A percentile compares a stretch with the other conserved stretches of the same genome.
Evolutionary conservation across 805 yeast species (phyloP).

Genomic region (Priceomyces haplophilus): DNA sequence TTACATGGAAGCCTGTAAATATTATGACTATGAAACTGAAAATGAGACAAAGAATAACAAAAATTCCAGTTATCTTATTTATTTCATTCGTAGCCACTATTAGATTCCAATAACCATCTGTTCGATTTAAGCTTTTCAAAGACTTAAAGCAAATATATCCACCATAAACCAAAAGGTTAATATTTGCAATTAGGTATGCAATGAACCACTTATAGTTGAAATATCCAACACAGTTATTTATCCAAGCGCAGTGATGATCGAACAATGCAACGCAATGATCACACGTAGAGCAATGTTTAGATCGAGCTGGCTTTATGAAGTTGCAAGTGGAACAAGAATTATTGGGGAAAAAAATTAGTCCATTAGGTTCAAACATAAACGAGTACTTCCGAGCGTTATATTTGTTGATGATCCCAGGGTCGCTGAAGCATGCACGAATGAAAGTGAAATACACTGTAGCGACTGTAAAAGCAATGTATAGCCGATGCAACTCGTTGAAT

Average conservation of each 20-base stretch:
- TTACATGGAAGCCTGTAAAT: slow-evolving; percentile 46
- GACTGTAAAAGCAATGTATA: slow-evolving; percentile 31
- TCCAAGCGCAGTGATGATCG: slow-evolving; percentile 66
- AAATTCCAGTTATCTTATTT: slow-evolving; percentile 41
- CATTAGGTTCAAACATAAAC: slow-evolving; percentile 40
- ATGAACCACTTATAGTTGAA: slow-evolving; percentile 63
- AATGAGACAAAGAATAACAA: slow-evolving; percentile 38
- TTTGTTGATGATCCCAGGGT: slow-evolving; percentile 40
- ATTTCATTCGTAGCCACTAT: slow-evolving; percentile 24
- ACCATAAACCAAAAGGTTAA: slow-evolving; percentile 40
- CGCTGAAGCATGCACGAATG: slow-evolving; percentile 33
- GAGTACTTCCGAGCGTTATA: slow-evolving; percentile 10
- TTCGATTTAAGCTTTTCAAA: slow-evolving; percentile 10
- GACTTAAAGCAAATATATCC: slow-evolving; percentile 30
- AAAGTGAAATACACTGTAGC: slow-evolving; percentile 32
- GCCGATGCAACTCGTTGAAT: slow-evolving; percentile 9
- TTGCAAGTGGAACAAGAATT: slow-evolving; percentile 48
- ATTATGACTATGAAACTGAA: slow-evolving; percentile 34
- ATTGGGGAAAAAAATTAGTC: slow-evolving; percentile 49
- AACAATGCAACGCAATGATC: slow-evolving; percentile 44
- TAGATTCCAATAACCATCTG: slow-evolving; percentile 19
- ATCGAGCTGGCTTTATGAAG: slow-evolving; percentile 51
- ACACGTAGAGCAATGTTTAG: slow-evolving; percentile 67
- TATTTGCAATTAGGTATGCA: slow-evolving; percentile 50
- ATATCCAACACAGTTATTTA: slow-evolving; percentile 72